Evolutionary conservation across 768 basidiomycete genomes (phyloP), one percentile per base, ranked within the genome.

Genomic region (Roridomyces roridus): DNA sequence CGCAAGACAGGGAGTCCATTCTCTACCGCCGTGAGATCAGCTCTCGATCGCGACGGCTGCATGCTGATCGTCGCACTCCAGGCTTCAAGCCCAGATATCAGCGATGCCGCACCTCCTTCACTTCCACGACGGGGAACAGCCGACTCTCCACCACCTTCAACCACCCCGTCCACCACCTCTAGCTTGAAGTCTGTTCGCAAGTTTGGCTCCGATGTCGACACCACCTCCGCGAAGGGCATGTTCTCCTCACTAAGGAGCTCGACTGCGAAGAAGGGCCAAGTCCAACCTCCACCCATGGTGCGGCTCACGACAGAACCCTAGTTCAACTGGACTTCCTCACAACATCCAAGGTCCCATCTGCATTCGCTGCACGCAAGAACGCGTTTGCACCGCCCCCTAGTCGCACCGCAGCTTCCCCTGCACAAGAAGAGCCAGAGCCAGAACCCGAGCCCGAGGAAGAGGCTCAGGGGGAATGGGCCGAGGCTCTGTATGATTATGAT

Each of bases 401-500:
- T 58, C 66, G 44, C 55, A 65, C 34, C 65, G 21, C 51, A 66
- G 18, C 68, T 72, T 23, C 67, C 71, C 62, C 55, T 67, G 43
- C 69, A 6, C 72, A 73, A 34, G 73, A 70, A 28, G 70, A 72
- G 55, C 70, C 65, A 10, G 75, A 75, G 59, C 67, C 68, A 3
- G 76, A 77, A 41, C 72, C 73, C 53, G 69, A 72, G 48, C 71
- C 72, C 48, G 65, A 76, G 29, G 56, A 62, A 46, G 77, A 72
- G 46, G 65, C 64, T 9, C 64, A 72, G 31, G 89, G 88, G 5
- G 87, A 89, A 58, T 93, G 91, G 91, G 89, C 84, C 15, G 85
- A 92, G 64, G 91, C 77, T 5, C 63, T 91, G 70, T 93, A 92
- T 65, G 90, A 89, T 57, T 93, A 89, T 73, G 74, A 74, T 39